These are phyloP conservation scores for Nigrospora osmanthi DNA, from an alignment of 2,329 filamentous ascomycete genomes.

Conservation along the genomic window DNA sequence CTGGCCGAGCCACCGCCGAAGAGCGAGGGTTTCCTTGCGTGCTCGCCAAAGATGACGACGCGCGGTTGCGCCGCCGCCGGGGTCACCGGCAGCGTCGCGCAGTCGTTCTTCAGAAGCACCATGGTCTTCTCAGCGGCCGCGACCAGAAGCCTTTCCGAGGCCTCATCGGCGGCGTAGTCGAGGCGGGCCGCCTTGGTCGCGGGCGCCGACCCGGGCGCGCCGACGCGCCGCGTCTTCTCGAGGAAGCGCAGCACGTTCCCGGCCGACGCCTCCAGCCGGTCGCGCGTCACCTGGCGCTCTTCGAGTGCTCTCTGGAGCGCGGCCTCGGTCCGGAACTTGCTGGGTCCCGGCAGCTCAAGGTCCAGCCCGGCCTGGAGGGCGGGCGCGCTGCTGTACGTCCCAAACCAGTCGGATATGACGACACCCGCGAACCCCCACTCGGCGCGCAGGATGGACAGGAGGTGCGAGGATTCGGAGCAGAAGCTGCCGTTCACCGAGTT, in stretches of 20 bases:
- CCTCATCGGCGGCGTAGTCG: constrained; percentile 47
- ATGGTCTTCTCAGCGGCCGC: constrained; percentile 64
- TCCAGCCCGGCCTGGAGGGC: constrained; percentile 45
- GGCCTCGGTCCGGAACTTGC: constrained; percentile 37
- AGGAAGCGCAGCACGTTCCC: constrained; percentile 49
- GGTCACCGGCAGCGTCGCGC: constrained; percentile 52
- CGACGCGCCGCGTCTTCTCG: constrained; percentile 44
- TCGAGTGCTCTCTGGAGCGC: constrained; percentile 44
- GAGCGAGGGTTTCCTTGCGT: too few species aligned
- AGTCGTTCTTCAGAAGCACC: constrained; percentile 67
- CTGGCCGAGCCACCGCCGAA: too few species aligned
- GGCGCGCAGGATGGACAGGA: constrained; percentile 41
- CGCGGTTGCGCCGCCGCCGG: too few species aligned
- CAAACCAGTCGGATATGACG: constrained; percentile 54
- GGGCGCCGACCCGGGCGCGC: constrained; percentile 33
- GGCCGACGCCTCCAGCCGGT: constrained; percentile 47
- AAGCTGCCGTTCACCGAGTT: constrained; percentile 49
- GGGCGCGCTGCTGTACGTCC: constrained; percentile 45
- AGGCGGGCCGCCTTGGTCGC: constrained; percentile 41
- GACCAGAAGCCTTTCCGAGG: constrained; percentile 56
- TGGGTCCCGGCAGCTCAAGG: constrained; percentile 54
- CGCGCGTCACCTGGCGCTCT: constrained; percentile 45
- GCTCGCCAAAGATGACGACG: too few species aligned
- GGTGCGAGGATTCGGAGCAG: constrained; percentile 42
- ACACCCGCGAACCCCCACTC: constrained; percentile 52